Base-by-base conservation (phyloP, 805 yeast genomes). In the Candida patagonica region DNA sequence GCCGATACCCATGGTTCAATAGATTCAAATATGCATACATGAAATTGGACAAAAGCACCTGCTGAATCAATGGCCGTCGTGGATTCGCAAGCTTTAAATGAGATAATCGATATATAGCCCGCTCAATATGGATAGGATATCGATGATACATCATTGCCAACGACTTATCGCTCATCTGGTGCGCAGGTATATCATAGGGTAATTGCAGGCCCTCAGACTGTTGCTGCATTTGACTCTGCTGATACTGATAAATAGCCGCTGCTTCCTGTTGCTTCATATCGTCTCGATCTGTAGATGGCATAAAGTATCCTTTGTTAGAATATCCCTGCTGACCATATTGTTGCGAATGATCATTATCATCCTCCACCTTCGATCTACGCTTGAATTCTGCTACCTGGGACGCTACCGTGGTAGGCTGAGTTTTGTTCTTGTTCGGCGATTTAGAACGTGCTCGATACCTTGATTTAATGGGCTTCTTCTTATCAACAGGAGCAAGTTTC, bases 1-100 rank as follows among this genome's bases (percentile, higher is more conserved):
- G 63, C 49, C 57, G 62, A 43, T 58, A 59, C 27, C 63, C 88
- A 57, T 89, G 96, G 59, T 89, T 94, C 41, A 92, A 95, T 60
- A 92, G 67, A 56, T 92, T 89, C 67, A 92, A 71, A 61, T 92
- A 92, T 0, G 96, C 89, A 57, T 92, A 92, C 98, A 92, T 92
- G 73, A 92, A 92, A 59, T 92, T 92, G 43, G 96, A 85, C 47
- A 92, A 63, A 37, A 92, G 60, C 1, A 92, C 98, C 58, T 92
- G 98, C 58, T 92, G 96, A 27, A 87, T 71, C 46, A 92, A 64
- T 22, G 94, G 92, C 43, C 97, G 68, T 55, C 86, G 82, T 1
- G 97, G 89, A 60, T 92, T 94, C 20, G 97, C 95, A 48, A 92
- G 68, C 59, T 92, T 92, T 57, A 92, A 65, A 61, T 92, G 98